Base-by-base conservation (phyloP, 2,329 filamentous ascomycete genomes). In the Pyrenophora teres region DNA sequence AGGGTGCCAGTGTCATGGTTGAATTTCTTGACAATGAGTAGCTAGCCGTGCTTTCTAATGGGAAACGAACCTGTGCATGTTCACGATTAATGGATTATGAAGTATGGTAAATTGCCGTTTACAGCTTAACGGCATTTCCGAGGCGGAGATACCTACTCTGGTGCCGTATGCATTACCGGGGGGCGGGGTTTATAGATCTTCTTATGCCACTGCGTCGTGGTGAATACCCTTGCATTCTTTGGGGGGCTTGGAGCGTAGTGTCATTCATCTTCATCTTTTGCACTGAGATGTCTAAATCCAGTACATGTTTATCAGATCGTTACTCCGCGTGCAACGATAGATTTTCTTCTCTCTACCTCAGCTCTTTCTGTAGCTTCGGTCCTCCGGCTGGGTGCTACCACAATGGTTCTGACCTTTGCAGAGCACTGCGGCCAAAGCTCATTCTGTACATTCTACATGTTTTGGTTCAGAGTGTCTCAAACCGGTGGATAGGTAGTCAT, bases 1-100 rank as follows among this genome's bases (percentile, higher is more conserved):
- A 94, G 79, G 93, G 95, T 68, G 92, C 89, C 3, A 96, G 92
- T 0, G 88, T 99, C 6, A 97, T 97, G 90, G 87, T 99, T 62
- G 94, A 97, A 73, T 95, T 92, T 68, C 51, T 69, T 9, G 70
- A 72, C n/a, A 47, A 37, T n/a, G 55, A 58, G 32, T 58, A 56
- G 31, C 31, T 2, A 13, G 13, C 5, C 39, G 23, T 15, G 25
- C 31, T 15, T 12, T 19, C 9, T 16, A 18, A 12, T 30, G 10
- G 10, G 27, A 30, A 13, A 12, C 27, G 10, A 12, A 7, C 27
- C 9, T 30, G 27, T 30, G 9, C 7, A 30, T 30, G 27, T 40
- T 8, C 16, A 35, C 27, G 31, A 31, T 27, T 16, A 7, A 27
- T 27, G 23, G 7, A 21, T 9, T 15, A 31, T 12, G 27, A 21